Base-by-base conservation (phyloP, 345 rosid genomes). In the Brassica napus region DNA sequence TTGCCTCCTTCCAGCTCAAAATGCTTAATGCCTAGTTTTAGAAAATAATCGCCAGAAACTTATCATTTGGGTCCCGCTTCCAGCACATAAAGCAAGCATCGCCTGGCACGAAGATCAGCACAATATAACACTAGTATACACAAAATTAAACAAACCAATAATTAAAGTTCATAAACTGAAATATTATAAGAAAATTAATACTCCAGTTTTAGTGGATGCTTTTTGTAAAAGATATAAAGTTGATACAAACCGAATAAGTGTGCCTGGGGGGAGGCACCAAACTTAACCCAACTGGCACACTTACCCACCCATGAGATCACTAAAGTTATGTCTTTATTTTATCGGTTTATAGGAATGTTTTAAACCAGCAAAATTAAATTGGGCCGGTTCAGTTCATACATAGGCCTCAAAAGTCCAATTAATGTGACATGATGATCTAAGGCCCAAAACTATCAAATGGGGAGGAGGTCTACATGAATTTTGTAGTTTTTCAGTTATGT, bases 381-480 rank as follows among this genome's bases (percentile, higher is more conserved):
- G 12, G 24, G 9, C 34, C 54, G 68, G 42, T 39, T n/a, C 28
- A 23, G 54, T 12, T 12, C 12, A 49, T 37, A 47, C 5, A 73
- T 47, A 49, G 71, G 71, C 78, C 37, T 8, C 10, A 2, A 30
- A 47, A 63, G 6, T 54, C 32, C 26, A 75, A 24, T n/a, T 15
- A 15, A 28, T 10, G 11, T 66, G 4, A 57, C 8, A 10, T 35
- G 32, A 15, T 26, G 8, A 55, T 55, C 16, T 0, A 28, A 68
- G 59, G 79, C 62, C 79, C 54, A 76, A 39, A 14, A 24, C 21
- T 66, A n/a, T 5, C 16, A 15, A 65, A 35, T 67, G 69, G 65
- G 4, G 60, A 16, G 34, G 65, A 16, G 34, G 65, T 12, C 9
- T 15, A 7, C 59, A 23, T 54, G 10, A 16, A 54, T 54, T 16